These are phyloP conservation scores for Backusella mclennaniae DNA, from an alignment of 192 early-diverging fungal species.

Conservation along the genomic window DNA sequence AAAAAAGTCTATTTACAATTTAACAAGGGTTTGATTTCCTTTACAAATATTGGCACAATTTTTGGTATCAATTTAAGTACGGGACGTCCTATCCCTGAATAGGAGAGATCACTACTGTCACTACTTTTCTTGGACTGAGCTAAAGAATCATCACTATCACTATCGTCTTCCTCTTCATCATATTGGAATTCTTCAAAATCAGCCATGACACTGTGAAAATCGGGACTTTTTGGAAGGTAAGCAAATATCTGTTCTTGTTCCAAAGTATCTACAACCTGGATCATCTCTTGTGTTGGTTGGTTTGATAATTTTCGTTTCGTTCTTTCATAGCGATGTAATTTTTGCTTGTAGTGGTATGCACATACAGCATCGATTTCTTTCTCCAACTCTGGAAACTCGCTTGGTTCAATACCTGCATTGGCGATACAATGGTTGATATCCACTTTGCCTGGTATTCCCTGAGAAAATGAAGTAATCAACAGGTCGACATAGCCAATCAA, in stretches of 20 bases:
- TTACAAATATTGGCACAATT: constrained; percentile 10
- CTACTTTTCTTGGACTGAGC: neutral
- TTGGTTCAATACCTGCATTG: neutral
- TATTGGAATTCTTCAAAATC: constrained; percentile 9
- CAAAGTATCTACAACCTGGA: neutral
- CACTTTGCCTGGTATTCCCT: neutral
- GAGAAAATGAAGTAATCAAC: constrained; percentile 21
- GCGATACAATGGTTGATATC: neutral
- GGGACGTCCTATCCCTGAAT: constrained; percentile 4
- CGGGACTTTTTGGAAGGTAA: neutral
- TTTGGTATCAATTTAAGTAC: constrained; percentile 3
- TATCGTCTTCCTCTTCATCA: neutral
- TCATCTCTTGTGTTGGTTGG: neutral
- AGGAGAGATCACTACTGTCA: constrained; percentile 3
- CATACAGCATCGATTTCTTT: constrained; percentile 8
- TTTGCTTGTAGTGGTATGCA: neutral
- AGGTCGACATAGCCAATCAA: constrained; percentile 47
- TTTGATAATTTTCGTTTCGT: neutral
- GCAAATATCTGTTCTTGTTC: neutral
- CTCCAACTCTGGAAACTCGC: neutral
- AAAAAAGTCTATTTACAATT: neutral
- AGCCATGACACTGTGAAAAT: neutral
- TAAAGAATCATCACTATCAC: neutral
- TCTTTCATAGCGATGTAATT: neutral
- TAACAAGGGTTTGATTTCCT: neutral